Conservation (phyloP, 805 yeast species). For the Starmerella scarabaei region DNA sequence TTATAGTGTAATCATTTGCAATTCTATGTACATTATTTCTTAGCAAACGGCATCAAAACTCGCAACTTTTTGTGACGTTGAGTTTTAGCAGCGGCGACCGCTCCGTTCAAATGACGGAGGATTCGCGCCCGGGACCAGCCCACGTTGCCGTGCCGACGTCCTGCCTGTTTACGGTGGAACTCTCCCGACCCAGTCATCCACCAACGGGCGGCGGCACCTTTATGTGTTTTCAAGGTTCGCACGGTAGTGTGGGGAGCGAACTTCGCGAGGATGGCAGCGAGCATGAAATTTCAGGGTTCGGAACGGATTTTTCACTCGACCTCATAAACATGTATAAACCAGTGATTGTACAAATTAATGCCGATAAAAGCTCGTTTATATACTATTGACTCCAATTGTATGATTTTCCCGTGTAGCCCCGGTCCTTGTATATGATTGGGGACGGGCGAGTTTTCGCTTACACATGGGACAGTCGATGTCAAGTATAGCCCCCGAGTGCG, state of each 20-base stretch:
- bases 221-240: conserved; percentile 47
- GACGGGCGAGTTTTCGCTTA: no score
- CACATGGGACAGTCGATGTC: conserved; percentile 72
- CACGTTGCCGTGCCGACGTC: conserved; percentile 86
- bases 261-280: background rate
- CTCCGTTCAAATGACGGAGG: conserved; percentile 44
- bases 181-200: conserved; percentile 51
- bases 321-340: no score
- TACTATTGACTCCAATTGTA: no score
- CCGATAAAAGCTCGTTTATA: no score
- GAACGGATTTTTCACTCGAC: no score
- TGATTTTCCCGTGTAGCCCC: no score
- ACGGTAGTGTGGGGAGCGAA: background rate
- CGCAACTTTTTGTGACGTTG: conserved; percentile 21
- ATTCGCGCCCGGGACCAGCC: conserved; percentile 57
- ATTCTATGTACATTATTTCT: conserved; percentile 1
- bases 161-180: conserved; percentile 60
- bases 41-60: conserved; percentile 19
- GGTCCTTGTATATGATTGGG: no score
- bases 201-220: conserved; percentile 81
- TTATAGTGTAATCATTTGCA: no score
- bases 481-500: conserved; percentile 95
- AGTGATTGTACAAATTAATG: no score
- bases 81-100: conserved; percentile 39
- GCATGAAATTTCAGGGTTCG: background rate